phyloP scores from a whole-genome alignment of 768 basidiomycete species.

The Lactifluus piperatus region DNA sequence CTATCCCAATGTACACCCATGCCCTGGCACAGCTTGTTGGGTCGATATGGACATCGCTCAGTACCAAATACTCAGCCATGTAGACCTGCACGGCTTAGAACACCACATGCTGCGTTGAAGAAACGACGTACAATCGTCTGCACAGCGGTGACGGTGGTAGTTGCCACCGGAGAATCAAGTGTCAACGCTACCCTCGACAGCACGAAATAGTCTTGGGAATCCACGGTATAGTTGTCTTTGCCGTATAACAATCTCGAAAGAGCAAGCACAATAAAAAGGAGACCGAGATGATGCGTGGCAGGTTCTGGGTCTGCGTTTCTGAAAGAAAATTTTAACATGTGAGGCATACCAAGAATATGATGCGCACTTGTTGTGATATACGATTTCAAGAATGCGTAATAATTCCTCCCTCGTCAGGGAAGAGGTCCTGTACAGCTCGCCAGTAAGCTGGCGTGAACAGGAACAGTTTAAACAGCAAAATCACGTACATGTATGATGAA shows the following conservation, averaged over 20 bases:
- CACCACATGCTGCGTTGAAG: slow-evolving; percentile 21
- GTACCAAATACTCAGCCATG: slow-evolving; percentile 42
- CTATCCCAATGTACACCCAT: slow-evolving; percentile 53
- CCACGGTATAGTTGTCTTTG: slow-evolving; percentile 38
- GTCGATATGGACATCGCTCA: slow-evolving; percentile 40
- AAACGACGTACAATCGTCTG: slow-evolving; percentile 43
- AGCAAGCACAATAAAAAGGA: slow-evolving; percentile 60
- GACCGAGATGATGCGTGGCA: slow-evolving; percentile 45
- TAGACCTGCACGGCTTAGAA: slow-evolving; percentile 27
- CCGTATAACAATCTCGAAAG: slow-evolving; percentile 58
- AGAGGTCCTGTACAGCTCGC: slow-evolving; percentile 36
- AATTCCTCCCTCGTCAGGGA: slow-evolving; percentile 47
- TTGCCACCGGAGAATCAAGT: slow-evolving; percentile 37
- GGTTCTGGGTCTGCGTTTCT: slow-evolving; percentile 33
- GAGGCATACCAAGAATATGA: not conserved
- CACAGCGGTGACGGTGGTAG: slow-evolving; percentile 47
- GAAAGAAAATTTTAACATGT: not conserved
- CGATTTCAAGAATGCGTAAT: slow-evolving; percentile 42
- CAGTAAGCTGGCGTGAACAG: not conserved
- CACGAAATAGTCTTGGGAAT: slow-evolving; percentile 55
- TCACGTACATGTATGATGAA: slow-evolving; percentile 39
- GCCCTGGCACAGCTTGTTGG: slow-evolving; percentile 37
- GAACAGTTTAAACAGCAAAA: not conserved
- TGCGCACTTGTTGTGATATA: slow-evolving; percentile 45
- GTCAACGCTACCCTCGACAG: slow-evolving; percentile 46